Conservation (phyloP, 306 rosid genomes). For the Cicer arietinum region DNA sequence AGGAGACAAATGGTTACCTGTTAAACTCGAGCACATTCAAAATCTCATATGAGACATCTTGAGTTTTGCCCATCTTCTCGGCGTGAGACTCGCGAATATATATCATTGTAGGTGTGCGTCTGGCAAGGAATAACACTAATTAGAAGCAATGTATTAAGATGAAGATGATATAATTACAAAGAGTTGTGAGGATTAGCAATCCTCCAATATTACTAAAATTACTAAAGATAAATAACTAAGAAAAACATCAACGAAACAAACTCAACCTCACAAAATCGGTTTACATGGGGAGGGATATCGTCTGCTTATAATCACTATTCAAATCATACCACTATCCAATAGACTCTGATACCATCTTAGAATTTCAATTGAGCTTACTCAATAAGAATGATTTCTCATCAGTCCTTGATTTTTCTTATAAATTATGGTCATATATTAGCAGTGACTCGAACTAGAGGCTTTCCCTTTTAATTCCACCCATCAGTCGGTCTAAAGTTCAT, state of each 20-base stretch:
- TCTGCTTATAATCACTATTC: no score
- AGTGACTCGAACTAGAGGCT: background rate
- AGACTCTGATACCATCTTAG: no score
- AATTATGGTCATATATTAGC: background rate
- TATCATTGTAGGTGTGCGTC: slow-evolving; percentile 89
- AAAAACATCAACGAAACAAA: no score
- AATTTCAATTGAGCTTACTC: background rate
- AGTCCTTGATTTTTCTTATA: background rate
- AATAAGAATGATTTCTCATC: background rate
- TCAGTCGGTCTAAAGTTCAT: background rate
- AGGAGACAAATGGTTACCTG: slow-evolving; percentile 56
- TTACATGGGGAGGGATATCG: no score
- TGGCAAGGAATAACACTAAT: slow-evolving; percentile 47
- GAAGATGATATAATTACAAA: no score
- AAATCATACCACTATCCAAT: no score
- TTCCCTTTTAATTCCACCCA: background rate
- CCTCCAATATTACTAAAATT: no score
- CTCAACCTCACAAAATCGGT: no score
- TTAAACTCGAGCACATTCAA: slow-evolving; percentile 95
- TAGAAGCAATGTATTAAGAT: background rate
- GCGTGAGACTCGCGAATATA: slow-evolving; percentile 89
- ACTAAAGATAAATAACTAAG: no score
- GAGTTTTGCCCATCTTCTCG: slow-evolving; percentile 72
- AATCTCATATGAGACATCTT: slow-evolving; percentile 83
- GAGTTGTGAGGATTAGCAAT: no score